Evolutionary conservation across 805 yeast genomes (phyloP).

Genomic region (Myxozyma geophila): DNA sequence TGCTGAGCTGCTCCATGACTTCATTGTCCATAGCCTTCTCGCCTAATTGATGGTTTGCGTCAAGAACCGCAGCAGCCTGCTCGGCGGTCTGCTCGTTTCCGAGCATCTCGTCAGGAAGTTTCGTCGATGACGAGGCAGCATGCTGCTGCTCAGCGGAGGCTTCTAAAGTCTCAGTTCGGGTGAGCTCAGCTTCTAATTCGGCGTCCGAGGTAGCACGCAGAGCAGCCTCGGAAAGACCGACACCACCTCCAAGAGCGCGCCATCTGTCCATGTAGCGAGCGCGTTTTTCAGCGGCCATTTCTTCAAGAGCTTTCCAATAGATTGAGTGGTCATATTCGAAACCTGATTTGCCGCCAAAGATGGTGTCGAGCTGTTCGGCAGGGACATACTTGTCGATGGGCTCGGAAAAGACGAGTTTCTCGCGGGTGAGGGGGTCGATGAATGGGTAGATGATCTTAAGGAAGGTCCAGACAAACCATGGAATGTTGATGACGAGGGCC

Average conservation of each 20-base stretch:
- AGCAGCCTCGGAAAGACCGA: slow-evolving; percentile 85
- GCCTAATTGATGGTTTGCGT: slow-evolving; percentile 20
- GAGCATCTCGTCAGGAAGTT: slow-evolving; percentile 25
- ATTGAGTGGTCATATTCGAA: slow-evolving; percentile 79
- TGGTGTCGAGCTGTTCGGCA: slow-evolving; percentile 74
- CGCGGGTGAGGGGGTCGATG: slow-evolving; percentile 93
- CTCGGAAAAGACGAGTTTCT: slow-evolving; percentile 88
- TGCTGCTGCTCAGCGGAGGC: slow-evolving; percentile 15
- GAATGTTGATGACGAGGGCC: slow-evolving; percentile 89
- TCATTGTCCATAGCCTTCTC: slow-evolving; percentile 28
- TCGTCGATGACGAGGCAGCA: slow-evolving; percentile 13
- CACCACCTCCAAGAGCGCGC: slow-evolving; percentile 66
- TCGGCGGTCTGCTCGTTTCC: slow-evolving; percentile 24
- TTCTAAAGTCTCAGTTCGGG: slow-evolving; percentile 14
- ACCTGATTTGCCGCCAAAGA: slow-evolving; percentile 83
- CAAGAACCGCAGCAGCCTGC: slow-evolving; percentile 22
- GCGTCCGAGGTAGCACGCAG: slow-evolving; percentile 56
- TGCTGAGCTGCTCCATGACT: slow-evolving; percentile 24
- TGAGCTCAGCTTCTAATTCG: slow-evolving; percentile 25
- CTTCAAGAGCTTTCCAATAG: slow-evolving; percentile 76
- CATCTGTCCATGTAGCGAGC: slow-evolving; percentile 70
- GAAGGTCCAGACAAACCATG: slow-evolving; percentile 92
- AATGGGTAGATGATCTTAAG: slow-evolving; percentile 90
- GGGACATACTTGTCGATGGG: slow-evolving; percentile 87
- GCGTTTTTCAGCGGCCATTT: slow-evolving; percentile 63